Evolutionary conservation across 345 rosid species (phyloP).

Genomic region (Salix udensis): DNA sequence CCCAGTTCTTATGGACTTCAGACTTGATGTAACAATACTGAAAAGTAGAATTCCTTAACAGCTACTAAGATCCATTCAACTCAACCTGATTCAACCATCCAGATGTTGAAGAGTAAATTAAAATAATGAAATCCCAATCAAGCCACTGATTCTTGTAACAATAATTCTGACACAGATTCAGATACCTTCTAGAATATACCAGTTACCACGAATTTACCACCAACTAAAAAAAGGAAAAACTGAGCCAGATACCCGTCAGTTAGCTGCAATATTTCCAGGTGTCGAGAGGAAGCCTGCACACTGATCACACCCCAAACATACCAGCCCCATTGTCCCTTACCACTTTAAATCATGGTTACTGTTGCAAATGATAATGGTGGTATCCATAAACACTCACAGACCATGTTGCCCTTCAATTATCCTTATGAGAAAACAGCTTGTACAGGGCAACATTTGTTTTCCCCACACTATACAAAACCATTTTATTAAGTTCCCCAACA

Average conservation of each 20-base stretch:
- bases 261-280: conserved; percentile 8
- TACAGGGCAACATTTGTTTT: conserved; percentile 3
- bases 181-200: conserved; percentile 11
- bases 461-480: conserved; percentile 15
- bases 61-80: not conserved
- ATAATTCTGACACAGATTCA: conserved; percentile 11
- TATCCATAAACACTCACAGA: conserved; percentile 1
- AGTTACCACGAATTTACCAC: conserved; percentile 14
- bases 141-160: conserved; percentile 6
- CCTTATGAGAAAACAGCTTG: conserved; percentile 4
- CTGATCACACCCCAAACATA: conserved; percentile 3
- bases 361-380: conserved; percentile 10
- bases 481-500: conserved; percentile 2
- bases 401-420: conserved; percentile 10
- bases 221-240: conserved; percentile 14
- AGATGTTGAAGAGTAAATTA: not conserved
- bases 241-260: conserved; percentile 5
- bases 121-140: conserved; percentile 9
- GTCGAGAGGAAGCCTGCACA: not conserved
- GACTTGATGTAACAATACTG: not conserved
- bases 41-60: not conserved
- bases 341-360: not conserved
- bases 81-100: conserved; percentile 8
- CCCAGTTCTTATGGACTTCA: not conserved
- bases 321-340: conserved; percentile 7